Base-by-base conservation (phyloP, 495 filamentous ascomycete species). In the Penicillium maclennaniae region DNA sequence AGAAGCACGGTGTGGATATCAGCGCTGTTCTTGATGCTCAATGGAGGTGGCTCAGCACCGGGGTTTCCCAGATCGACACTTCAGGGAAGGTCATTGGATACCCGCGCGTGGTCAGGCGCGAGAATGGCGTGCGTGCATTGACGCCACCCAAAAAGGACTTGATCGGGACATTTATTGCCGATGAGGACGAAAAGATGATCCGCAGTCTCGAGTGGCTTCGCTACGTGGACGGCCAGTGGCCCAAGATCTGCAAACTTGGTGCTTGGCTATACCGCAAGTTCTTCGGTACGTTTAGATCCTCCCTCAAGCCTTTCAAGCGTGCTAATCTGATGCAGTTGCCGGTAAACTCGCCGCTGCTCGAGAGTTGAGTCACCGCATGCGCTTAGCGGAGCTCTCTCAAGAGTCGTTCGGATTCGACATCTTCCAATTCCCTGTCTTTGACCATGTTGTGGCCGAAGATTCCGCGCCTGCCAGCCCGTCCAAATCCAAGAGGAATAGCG, bases 201-300 rank as follows among this genome's bases (percentile, higher is more conserved):
- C 80, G 85, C 36, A 83, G 86, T 48, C 67, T 96, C 49, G 88
- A 95, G 59, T 98, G 93, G 93, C 85, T 89, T 63, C 69, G 88
- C 53, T 72, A 86, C 42, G 75, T 89, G 14, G 83, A 87, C 23
- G 85, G 79, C 1, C 76, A 89, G 49, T 90, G 87, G 78, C 66
- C 74, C 25, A 78, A 87, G 53, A 87, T 90, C 3, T 90, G 92
- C 69, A 57, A 72, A 15, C 77, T 81, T 36, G 84, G 87, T 34
- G 75, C 79, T 27, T 69, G 81, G 58, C 75, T 91, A 31, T 91
- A 95, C 70, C 86, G 86, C 62, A 68, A 64, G 40, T 75, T 76
- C 56, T 76, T 66, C 45, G 46, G 73, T 76, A 69, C 48, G 70
- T 61, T 36, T 31, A 2, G 8, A 8, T 50, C 17, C 15, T 46